Conservation (phyloP, 306 rosid genomes). For the Vicia sativa region DNA sequence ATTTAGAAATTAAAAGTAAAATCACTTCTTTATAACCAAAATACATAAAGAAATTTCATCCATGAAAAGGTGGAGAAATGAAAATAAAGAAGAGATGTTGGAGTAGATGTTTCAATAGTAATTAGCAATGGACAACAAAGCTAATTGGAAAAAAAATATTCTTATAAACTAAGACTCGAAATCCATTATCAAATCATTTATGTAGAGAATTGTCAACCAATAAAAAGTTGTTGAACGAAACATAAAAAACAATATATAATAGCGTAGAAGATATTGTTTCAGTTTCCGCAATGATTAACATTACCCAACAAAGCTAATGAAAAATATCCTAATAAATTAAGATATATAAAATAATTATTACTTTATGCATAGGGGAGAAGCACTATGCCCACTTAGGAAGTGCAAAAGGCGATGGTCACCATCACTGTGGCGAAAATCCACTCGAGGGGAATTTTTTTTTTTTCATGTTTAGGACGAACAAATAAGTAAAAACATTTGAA, state of each 20-base stretch:
- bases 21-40: too few relatives aligned
- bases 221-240: neutral
- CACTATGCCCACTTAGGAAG: slow-evolving; percentile 92
- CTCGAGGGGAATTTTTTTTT: too few relatives aligned
- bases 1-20: neutral
- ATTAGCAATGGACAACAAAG: too few relatives aligned
- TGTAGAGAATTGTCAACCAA: too few relatives aligned
- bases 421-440: slow-evolving; percentile 92
- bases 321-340: slow-evolving; percentile 31
- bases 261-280: neutral
- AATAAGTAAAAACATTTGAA: slow-evolving; percentile 5
- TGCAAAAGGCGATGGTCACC: slow-evolving; percentile 89
- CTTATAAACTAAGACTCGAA: too few relatives aligned
- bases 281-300: slow-evolving; percentile 6
- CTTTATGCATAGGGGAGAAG: slow-evolving; percentile 94
- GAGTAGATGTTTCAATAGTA: too few relatives aligned
- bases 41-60: neutral
- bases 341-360: slow-evolving; percentile 44
- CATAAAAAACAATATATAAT: neutral
- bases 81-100: too few relatives aligned
- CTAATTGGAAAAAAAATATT: too few relatives aligned
- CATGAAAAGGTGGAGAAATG: too few relatives aligned
- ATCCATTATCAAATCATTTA: too few relatives aligned
- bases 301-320: neutral
- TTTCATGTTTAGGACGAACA: neutral